phyloP scores from a whole-genome alignment of 1,139 yeast genomes.

The Dujonia santamariae region DNA sequence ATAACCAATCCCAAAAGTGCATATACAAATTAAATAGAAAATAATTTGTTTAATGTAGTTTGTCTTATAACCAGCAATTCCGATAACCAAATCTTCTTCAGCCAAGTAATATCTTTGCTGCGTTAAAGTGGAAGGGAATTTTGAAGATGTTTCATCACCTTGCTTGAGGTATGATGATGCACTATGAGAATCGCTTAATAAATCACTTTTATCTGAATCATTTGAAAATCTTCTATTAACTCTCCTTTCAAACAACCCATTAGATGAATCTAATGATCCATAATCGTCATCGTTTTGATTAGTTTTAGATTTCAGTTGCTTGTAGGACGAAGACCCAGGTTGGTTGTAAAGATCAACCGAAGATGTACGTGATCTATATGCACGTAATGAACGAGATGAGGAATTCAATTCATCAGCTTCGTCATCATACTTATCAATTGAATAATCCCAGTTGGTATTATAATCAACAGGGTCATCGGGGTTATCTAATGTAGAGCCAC shows the following conservation, averaged over 20 bases:
- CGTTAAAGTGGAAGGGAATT: constrained; percentile 42
- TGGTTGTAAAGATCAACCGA: constrained; percentile 2
- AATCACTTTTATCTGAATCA: constrained; percentile 20
- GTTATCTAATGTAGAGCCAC: constrained; percentile 75
- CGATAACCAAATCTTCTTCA: constrained; percentile 91
- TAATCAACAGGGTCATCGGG: constrained; percentile 53
- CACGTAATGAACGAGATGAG: too few species aligned
- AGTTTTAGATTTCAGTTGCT: neutral
- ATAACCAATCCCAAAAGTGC: constrained; percentile 70
- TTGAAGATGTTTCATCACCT: constrained; percentile 39
- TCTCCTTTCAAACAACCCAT: constrained; percentile 23
- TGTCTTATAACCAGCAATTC: constrained; percentile 83
- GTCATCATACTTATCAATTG: constrained; percentile 45
- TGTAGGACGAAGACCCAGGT: constrained; percentile 6
- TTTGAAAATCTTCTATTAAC: constrained; percentile 25
- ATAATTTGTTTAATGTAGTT: constrained; percentile 42
- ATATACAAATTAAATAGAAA: constrained; percentile 54
- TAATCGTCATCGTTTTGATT: constrained; percentile 24
- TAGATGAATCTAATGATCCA: constrained; percentile 30
- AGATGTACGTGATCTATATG: constrained; percentile 9
- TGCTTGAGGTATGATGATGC: constrained; percentile 4
- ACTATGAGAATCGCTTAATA: constrained; percentile 10
- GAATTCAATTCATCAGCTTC: constrained; percentile 17
- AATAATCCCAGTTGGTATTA: constrained; percentile 68
- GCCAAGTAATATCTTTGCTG: constrained; percentile 87